These are phyloP conservation scores for Suillus plorans DNA, from an alignment of 768 basidiomycete genomes.

Conservation along the genomic window DNA sequence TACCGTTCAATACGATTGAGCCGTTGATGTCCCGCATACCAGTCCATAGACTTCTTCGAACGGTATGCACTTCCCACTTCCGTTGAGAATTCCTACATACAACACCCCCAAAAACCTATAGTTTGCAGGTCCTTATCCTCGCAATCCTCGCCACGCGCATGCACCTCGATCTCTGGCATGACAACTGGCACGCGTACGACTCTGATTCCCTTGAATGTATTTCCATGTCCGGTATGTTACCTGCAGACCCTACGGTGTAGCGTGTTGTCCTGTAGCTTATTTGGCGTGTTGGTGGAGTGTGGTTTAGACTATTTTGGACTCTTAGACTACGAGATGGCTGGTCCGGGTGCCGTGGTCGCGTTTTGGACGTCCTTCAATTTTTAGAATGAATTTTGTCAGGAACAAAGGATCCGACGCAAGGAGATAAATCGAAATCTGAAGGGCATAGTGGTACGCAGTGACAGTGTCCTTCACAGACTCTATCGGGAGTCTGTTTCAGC, in stretches of 20 bases:
- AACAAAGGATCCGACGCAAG: not conserved
- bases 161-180: not conserved
- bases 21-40: not conserved
- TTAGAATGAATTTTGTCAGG: not conserved
- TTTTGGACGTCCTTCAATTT: not conserved
- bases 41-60: not conserved
- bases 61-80: not conserved
- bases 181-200: not conserved
- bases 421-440: too few species aligned
- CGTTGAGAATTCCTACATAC: not conserved
- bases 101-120: not conserved
- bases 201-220: not conserved
- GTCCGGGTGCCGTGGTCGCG: not conserved
- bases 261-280: not conserved
- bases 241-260: not conserved
- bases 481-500: too few species aligned
- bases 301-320: not conserved
- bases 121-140: not conserved
- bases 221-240: not conserved
- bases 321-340: not conserved
- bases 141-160: not conserved
- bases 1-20: not conserved
- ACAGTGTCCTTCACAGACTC: too few species aligned
- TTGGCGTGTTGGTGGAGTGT: not conserved
- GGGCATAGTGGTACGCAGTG: too few species aligned